A percentile compares a stretch with the other conserved stretches of the same genome.
Evolutionary conservation across 345 rosid species (phyloP).

Genomic region (thale cress (Arabidopsis thaliana)): DNA sequence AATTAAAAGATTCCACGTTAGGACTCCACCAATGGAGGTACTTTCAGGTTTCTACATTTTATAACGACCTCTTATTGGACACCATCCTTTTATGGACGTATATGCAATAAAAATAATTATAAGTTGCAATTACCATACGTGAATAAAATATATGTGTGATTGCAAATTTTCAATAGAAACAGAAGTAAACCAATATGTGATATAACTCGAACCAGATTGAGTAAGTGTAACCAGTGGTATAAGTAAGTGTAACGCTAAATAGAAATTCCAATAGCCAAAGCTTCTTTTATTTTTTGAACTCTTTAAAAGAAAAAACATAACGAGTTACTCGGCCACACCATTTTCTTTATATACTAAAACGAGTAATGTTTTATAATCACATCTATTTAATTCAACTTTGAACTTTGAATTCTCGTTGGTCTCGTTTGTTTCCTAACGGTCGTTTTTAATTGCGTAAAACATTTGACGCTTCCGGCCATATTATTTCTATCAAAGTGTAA

Average conservation of each 20-base stretch:
- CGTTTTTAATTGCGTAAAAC: not conserved
- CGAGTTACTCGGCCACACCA: not conserved
- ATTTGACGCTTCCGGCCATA: not conserved
- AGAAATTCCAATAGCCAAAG: too few relatives aligned
- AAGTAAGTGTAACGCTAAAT: too few relatives aligned
- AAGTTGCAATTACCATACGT: not conserved
- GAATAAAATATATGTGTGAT: not conserved
- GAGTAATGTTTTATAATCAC: not conserved
- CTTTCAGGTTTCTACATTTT: slow-evolving; percentile 27
- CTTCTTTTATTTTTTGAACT: too few relatives aligned
- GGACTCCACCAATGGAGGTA: too few relatives aligned
- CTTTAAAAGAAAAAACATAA: too few relatives aligned
- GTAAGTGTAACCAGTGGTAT: too few relatives aligned
- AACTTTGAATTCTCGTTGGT: slow-evolving; percentile 4
- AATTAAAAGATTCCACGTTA: too few relatives aligned
- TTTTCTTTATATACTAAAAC: not conserved
- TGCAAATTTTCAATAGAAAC: not conserved
- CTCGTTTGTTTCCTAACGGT: not conserved
- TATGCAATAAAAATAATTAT: slow-evolving; percentile 5
- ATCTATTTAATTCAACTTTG: not conserved
- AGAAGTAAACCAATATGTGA: not conserved
- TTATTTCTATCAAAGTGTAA: not conserved
- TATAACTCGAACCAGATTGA: not conserved
- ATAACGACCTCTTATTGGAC: slow-evolving; percentile 22
- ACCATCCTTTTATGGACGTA: not conserved